phyloP scores from a whole-genome alignment of 495 filamentous ascomycete species.

The Terfezia boudieri region DNA sequence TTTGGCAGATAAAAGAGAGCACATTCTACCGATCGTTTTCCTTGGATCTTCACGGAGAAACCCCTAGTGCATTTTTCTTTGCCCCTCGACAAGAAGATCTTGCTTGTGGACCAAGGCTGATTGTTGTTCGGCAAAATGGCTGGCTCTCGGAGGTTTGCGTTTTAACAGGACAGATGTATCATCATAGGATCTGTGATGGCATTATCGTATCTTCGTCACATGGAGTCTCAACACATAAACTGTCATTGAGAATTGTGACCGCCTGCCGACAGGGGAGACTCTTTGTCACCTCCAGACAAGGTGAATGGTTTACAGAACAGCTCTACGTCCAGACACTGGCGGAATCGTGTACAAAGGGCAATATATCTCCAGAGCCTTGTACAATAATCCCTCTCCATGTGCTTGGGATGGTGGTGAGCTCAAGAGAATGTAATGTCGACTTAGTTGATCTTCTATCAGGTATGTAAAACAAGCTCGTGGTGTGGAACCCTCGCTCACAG shows the following conservation, averaged over 20 bases:
- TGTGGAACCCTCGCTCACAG: background rate
- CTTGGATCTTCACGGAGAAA: conserved; percentile 29
- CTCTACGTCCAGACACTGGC: conserved; percentile 7
- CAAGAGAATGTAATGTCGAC: conserved; percentile 17
- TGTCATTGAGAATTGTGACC: conserved; percentile 17
- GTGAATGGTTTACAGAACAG: conserved; percentile 14
- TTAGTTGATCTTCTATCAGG: conserved; percentile 18
- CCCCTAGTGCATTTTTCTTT: conserved; percentile 37
- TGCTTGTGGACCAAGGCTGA: conserved; percentile 17
- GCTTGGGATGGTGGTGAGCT: conserved; percentile 18
- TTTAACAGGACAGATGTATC: conserved; percentile 4
- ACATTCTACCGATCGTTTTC: conserved; percentile 27
- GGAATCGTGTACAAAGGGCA: conserved; percentile 1
- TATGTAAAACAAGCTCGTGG: conserved; percentile 2
- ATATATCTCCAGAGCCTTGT: conserved; percentile 5
- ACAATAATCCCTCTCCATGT: conserved; percentile 13
- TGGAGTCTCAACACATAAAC: conserved; percentile 16
- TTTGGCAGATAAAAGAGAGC: conserved; percentile 35
- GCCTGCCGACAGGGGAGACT: conserved; percentile 15
- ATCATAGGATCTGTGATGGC: conserved; percentile 10
- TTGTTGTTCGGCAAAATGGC: conserved; percentile 37
- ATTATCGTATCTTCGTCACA: conserved; percentile 16
- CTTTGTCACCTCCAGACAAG: conserved; percentile 15
- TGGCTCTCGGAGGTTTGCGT: conserved; percentile 29
- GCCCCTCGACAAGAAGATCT: conserved; percentile 12